Base-by-base conservation (phyloP, 257 asterid genomes). In the Galeopsis tetrahit region DNA sequence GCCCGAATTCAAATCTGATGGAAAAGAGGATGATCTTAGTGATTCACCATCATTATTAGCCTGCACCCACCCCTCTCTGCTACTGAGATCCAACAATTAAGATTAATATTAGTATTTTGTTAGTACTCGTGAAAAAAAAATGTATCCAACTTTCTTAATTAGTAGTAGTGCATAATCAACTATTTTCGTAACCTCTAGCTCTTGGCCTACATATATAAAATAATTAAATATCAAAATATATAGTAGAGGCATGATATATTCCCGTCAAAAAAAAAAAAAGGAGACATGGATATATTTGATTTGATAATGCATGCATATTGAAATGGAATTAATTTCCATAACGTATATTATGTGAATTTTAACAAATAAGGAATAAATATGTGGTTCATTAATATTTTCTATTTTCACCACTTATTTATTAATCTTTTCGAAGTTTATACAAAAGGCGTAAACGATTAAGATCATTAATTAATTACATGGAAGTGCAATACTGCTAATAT, bases 31-130 rank as follows among this genome's bases (percentile, higher is more conserved):
- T n/a, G 89, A 78, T 63, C 87, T 69, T 63, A 81, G 80, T 63
- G 82, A 58, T 35, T 86, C 93, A 56, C 76, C 77, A 38, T 17
- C 79, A 6, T 80, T 67, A 64, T 76, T 85, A 10, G 73, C 74
- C 67, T 84, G 94, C 57, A 74, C 49, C 96, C 96, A 89, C 42
- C 77, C 85, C 39, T 91, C 96, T 80, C 94, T 82, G 71, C 82
- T 76, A 70, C 96, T 85, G 85, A 51, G 6, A 21, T 21, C 28
- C 28, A 63, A 63, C 9, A 58, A 32, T 32, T 13, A 58, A 3
- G 43, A 52, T 56, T 21, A 6, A 10, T 15, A 10, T 28, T 2
- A 17, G 3, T 49, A 40, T 15, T 28, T 56, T 9, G 14, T 56
- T 56, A 56, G 38, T 56, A 56, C 3, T 6, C 69, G 2, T 32